These are phyloP conservation scores for Falciphora oryzae DNA, from an alignment of 2,329 filamentous ascomycete species.

Conservation along the genomic window DNA sequence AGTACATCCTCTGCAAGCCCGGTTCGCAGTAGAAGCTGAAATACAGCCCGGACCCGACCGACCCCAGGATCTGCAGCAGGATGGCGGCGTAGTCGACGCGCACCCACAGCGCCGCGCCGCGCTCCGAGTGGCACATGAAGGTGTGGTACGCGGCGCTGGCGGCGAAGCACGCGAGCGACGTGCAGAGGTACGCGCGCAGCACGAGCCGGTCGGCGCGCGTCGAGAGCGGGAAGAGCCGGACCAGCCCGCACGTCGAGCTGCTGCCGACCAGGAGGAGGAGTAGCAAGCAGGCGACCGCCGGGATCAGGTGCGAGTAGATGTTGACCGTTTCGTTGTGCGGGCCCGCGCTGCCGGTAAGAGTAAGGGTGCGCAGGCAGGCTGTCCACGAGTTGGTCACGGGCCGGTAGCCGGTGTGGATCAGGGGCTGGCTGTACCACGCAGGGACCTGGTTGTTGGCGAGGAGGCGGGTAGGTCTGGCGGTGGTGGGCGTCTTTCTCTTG, in stretches of 20 bases:
- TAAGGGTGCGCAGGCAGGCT: conserved; percentile 31
- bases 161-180: conserved; percentile 29
- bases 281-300: conserved; percentile 25
- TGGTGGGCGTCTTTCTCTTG: background rate
- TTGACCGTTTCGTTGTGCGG: conserved; percentile 28
- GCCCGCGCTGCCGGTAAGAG: conserved; percentile 17
- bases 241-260: background rate
- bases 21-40: conserved; percentile 33
- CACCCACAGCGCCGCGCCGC: conserved; percentile 29
- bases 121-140: conserved; percentile 32
- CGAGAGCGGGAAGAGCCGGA: conserved; percentile 26
- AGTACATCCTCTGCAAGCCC: conserved; percentile 27
- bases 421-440: conserved; percentile 36
- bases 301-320: conserved; percentile 34
- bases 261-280: conserved; percentile 19
- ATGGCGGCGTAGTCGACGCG: conserved; percentile 33
- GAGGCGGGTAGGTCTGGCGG: conserved; percentile 7
- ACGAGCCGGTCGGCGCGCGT: conserved; percentile 29
- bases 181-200: conserved; percentile 32
- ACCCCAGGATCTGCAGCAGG: conserved; percentile 30
- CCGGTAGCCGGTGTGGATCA: conserved; percentile 37
- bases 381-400: conserved; percentile 30
- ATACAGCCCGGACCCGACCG: conserved; percentile 34
- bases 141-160: conserved; percentile 34
- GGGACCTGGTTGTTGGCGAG: conserved; percentile 29